phyloP scores from a whole-genome alignment of 805 yeast species.

The Myxozyma geophila region DNA sequence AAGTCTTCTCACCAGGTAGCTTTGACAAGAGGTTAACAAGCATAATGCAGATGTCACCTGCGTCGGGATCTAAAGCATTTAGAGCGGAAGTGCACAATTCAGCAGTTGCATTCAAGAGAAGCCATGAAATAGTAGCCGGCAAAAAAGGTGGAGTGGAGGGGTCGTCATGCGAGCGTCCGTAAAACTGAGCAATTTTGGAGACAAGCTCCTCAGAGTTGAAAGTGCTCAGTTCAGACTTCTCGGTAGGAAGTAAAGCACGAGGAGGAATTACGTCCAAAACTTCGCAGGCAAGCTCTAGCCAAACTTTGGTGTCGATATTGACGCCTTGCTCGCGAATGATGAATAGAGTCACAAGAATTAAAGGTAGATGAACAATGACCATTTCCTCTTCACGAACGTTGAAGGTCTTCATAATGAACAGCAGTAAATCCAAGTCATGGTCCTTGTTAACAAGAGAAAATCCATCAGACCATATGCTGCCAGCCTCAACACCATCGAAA shows the following conservation, averaged over 20 bases:
- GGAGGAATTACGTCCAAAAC: slow-evolving; percentile 64
- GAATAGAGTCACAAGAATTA: slow-evolving; percentile 54
- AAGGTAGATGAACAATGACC: slow-evolving; percentile 74
- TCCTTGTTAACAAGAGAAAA: slow-evolving; percentile 48
- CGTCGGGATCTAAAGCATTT: slow-evolving; percentile 13
- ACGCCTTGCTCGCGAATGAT: slow-evolving; percentile 16
- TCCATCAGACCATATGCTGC: slow-evolving; percentile 73
- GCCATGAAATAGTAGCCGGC: slow-evolving; percentile 52
- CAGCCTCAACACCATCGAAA: slow-evolving; percentile 85
- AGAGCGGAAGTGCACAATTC: slow-evolving; percentile 28
- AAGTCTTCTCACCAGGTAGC: slow-evolving; percentile 51
- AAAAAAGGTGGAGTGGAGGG: slow-evolving; percentile 47
- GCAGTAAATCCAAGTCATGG: slow-evolving; percentile 53
- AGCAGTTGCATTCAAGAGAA: slow-evolving; percentile 44
- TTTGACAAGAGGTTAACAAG: slow-evolving; percentile 47
- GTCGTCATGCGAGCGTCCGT: slow-evolving; percentile 43
- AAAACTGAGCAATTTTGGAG: slow-evolving; percentile 46
- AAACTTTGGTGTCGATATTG: slow-evolving; percentile 36
- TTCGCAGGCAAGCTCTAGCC: slow-evolving; percentile 51
- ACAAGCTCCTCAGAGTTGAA: slow-evolving; percentile 39
- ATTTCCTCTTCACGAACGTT: slow-evolving; percentile 87
- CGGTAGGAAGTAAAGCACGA: slow-evolving; percentile 62
- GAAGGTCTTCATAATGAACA: slow-evolving; percentile 66
- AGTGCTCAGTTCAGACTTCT: slow-evolving; percentile 46
- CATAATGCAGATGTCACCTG: slow-evolving; percentile 32